Evolutionary conservation across 495 filamentous ascomycete species (phyloP), one percentile per base, ranked within the genome.

Genomic region (Parachaetomium inaequale): DNA sequence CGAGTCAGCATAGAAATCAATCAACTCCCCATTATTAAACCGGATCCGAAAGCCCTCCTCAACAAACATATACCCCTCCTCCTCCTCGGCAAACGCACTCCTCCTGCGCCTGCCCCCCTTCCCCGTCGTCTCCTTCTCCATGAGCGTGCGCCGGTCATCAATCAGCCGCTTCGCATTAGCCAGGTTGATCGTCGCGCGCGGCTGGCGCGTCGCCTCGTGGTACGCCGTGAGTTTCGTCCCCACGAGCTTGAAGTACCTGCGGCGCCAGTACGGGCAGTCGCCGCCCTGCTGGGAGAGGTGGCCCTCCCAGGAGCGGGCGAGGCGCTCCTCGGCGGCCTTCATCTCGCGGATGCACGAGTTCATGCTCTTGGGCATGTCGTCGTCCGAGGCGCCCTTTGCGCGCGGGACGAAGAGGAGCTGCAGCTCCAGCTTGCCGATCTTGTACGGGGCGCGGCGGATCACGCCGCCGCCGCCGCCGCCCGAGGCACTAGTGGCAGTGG

Each of bases 291-390:
- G 94, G 65, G 91, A 96, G 34, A 98, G 80, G 69, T 88, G 87
- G 17, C 94, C 95, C 73, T 98, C 93, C 81, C 82, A 96, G 63
- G 80, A 87, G 43, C 87, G 85, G 34, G 86, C 75, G 31, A 87
- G 81, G 56, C 86, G 79, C 65, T 84, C 87, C 69, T 95, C 90
- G 11, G 93, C 92, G 45, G 93, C 90, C 65, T 87, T 88, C 77
- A 98, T 83, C 77, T 98, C 93, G 14, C 94, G 82, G 63, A 98
- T 90, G 70, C 91, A 95, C 43, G 88, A 86, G 70, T 90, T 93
- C 91, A 98, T 96, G 75, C 93, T 97, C 85, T 96, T 96, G 17
- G 94, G 94, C 88, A 98, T 96, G 65, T 97, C 94, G 34, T 96
- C 92, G 61, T 97, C 93, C 58, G 87, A 86, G n/a, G 86, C 82